Evolutionary conservation across 2,329 filamentous ascomycete species (phyloP), one percentile per base, ranked within the genome.

Genomic region (Diplodia mutila): DNA sequence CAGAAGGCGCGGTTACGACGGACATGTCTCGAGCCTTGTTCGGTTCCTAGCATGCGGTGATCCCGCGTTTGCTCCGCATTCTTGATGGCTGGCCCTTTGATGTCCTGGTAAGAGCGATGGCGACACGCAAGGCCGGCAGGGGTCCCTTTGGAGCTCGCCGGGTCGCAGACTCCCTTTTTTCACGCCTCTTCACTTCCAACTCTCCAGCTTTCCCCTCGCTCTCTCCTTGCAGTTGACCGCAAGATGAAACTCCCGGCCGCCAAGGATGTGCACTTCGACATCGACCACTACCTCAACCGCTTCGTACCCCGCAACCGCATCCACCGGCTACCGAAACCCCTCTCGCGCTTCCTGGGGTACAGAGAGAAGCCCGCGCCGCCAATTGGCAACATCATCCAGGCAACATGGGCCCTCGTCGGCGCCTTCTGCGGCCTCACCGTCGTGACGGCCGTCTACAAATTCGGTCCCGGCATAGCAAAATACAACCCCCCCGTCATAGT

Each of bases 281-380:
- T 97, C 70, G 93, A 97, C 82, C 80, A 79, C n/a, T 87, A 90
- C 75, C 76, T 96, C 61, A 93, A 94, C 76, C 90, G 85, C 2
- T 83, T 88, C 69, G 75, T 96, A 27, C 91, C 91, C 9, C 81
- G 85, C 16, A 89, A 90, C 49, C 87, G 86, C 72, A 85, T 92
- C 76, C 80, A 85, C 32, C 80, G 82, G 53, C 75, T 97, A 1
- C 93, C 93, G 0, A 82, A 82, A 55, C 85, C 86, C 0, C 75
- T 95, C 23, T 86, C 91, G 23, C 86, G 88, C 71, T 90, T 92
- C 72, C 80, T 96, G 1, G 82, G 83, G 3, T 80, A 83, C 68
- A 74, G 82, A 27, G 75, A 73, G 48, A 68, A 76, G 57, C 74
- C 76, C 18, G 72, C 71, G 46, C 74, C 77, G 59, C 80, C 83